Base-by-base conservation (phyloP, 2,329 filamentous ascomycete genomes). In the Xenoacremonium recifei region DNA sequence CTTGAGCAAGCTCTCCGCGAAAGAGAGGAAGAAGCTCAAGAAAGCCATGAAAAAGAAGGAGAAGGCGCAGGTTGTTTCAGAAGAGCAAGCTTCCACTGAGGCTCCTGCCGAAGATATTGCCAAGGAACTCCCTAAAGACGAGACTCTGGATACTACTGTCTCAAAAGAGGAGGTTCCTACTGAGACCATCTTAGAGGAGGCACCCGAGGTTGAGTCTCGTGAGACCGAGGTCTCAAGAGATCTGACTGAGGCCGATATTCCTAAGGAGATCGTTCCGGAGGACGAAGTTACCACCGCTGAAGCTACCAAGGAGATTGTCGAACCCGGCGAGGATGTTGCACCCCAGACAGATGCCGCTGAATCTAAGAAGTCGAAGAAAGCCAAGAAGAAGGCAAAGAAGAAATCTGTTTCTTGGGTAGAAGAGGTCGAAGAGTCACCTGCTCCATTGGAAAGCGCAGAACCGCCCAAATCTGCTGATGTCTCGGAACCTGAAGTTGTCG, bases 41-140 rank as follows among this genome's bases (percentile, higher is more conserved):
- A 57, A 52, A 37, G 50, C 44, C 29, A 47, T 42, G 37, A 55
- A 51, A 39, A 50, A 40, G 31, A 47, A 41, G 34, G 37, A 44
- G 4, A 18, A 43, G 15, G 30, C 42, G 34, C 13, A 42, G 19
- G 38, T 23, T 3, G 27, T 19, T 5, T 6, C 32, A 19, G 32
- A 34, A 9, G 32, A 34, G 7, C 32, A 34, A n/a, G 11, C 17
- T 34, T 9, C 32, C 9, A 7, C 11, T 19, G 32, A 18, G 6
- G 16, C 17, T 9, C 17, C 32, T 19, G n/a, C n/a, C 7, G 32
- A 34, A 18, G 32, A 18, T 9, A 10, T 20, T 10, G 16, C 17
- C 5, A 20, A 32, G 29, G 29, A 32, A 6, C 7, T 31, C 29
- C 29, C 29, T 15, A 9, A 31, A 15, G 29, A 31, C 7, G 23